phyloP scores from a whole-genome alignment of 495 filamentous ascomycete species.

The Neurospora terricola region DNA sequence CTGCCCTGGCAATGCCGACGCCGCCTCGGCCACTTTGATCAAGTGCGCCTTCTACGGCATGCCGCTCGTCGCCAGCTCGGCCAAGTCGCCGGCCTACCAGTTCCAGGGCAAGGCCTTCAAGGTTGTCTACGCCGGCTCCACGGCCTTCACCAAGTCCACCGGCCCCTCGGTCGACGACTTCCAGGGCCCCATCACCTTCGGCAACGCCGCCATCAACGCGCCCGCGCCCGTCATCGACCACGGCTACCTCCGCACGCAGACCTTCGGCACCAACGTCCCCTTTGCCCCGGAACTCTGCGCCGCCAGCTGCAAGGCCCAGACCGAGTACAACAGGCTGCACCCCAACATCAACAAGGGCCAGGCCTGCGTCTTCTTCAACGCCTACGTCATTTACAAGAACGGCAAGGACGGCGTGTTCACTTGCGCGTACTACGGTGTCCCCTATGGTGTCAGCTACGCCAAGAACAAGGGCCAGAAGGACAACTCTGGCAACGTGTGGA shows the following conservation, averaged over 20 bases:
- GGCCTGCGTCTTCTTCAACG: slow-evolving; percentile 39
- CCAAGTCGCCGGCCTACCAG: slow-evolving; percentile 28
- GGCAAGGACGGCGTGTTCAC: slow-evolving; percentile 9
- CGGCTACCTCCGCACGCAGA: slow-evolving; percentile 34
- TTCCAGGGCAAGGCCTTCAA: slow-evolving; percentile 27
- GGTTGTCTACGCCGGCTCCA: slow-evolving; percentile 35
- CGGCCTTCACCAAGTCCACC: slow-evolving; percentile 26
- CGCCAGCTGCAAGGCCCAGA: slow-evolving; percentile 31
- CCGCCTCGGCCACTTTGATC: slow-evolving; percentile 38
- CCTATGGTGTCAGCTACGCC: slow-evolving; percentile 2
- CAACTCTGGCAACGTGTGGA: slow-evolving; percentile 3
- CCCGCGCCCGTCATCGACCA: slow-evolving; percentile 15
- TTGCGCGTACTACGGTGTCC: slow-evolving; percentile 8
- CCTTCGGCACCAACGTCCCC: slow-evolving; percentile 26
- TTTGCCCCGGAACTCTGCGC: slow-evolving; percentile 32
- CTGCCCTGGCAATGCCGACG: slow-evolving; percentile 31
- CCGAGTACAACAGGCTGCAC: slow-evolving; percentile 24
- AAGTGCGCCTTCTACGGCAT: slow-evolving; percentile 45
- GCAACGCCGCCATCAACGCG: slow-evolving; percentile 32
- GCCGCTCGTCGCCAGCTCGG: slow-evolving; percentile 17
- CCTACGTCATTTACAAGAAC: slow-evolving; percentile 36
- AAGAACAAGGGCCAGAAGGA: slow-evolving; percentile 12
- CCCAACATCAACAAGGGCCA: slow-evolving; percentile 14
- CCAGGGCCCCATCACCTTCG: slow-evolving; percentile 20
- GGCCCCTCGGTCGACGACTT: slow-evolving; percentile 21